Percentiles rank a stretch among this genome's conserved stretches.
Conservation (phyloP, 2,329 filamentous ascomycete species). For the Cordyceps tenuipes region DNA sequence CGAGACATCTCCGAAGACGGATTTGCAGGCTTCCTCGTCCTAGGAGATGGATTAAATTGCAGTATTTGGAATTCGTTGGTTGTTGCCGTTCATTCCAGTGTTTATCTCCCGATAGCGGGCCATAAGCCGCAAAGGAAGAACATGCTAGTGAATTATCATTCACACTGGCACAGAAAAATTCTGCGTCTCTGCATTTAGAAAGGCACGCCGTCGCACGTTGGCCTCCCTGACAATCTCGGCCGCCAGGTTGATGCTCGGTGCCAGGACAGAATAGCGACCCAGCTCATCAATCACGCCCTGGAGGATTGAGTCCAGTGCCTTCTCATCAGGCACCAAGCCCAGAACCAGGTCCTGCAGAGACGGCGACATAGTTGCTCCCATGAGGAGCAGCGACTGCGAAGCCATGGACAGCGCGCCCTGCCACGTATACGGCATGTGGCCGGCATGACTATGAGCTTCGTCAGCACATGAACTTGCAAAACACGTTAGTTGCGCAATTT, state of each 20-base stretch:
- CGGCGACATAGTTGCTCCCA: conserved; percentile 76
- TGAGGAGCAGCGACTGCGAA: conserved; percentile 71
- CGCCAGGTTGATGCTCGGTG: conserved; percentile 67
- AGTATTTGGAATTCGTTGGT: no score
- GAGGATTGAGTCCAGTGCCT: conserved; percentile 67
- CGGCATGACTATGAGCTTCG: conserved; percentile 51
- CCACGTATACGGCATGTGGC: conserved; percentile 80
- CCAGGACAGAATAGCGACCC: conserved; percentile 63
- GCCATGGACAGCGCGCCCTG: conserved; percentile 78
- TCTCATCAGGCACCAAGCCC: conserved; percentile 44
- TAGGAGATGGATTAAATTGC: no score
- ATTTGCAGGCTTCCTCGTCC: no score
- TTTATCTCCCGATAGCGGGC: no score
- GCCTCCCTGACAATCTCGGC: conserved; percentile 76
- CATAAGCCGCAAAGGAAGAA: no score
- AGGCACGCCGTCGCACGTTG: conserved; percentile 60
- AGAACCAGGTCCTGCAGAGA: conserved; percentile 59
- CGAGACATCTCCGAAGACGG: not conserved
- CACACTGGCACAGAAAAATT: not conserved
- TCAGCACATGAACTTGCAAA: not conserved
- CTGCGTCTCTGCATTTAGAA: conserved; percentile 35
- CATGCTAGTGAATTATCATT: not conserved
- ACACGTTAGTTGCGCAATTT: not conserved
- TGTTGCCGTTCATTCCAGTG: no score
- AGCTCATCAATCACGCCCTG: conserved; percentile 69